Evolutionary conservation across 148 eudicot genomes (phyloP).

Genomic region (Simmondsia chinensis): DNA sequence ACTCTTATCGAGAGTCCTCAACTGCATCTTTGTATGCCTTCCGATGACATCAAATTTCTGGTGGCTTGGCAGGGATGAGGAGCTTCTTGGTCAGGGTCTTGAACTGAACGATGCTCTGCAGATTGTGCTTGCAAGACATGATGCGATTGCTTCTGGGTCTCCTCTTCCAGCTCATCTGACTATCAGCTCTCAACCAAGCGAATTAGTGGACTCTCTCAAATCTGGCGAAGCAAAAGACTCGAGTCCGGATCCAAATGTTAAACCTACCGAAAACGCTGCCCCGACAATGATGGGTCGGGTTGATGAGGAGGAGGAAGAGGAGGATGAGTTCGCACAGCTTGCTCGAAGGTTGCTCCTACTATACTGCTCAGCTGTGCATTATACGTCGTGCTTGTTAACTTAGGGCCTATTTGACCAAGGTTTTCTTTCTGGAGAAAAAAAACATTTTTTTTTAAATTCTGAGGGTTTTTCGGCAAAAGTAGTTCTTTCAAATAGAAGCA

Average conservation of each 20-base stretch:
- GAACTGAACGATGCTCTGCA: conserved; percentile 81
- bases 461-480: too few relatives aligned
- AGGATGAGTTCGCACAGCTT: conserved; percentile 70
- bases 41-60: not conserved
- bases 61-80: conserved; percentile 60
- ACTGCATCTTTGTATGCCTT: not conserved
- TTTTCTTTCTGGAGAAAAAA: too few relatives aligned
- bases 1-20: too few relatives aligned
- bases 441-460: too few relatives aligned
- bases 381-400: too few relatives aligned
- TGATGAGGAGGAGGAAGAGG: conserved; percentile 82
- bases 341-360: conserved; percentile 58
- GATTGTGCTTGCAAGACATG: conserved; percentile 70
- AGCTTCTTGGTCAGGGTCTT: conserved; percentile 75
- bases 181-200: conserved; percentile 11
- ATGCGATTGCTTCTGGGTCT: conserved; percentile 74
- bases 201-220: conserved; percentile 17
- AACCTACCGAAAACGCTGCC: conserved; percentile 27
- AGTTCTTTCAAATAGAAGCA: too few relatives aligned
- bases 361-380: not conserved
- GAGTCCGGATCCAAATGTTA: conserved; percentile 13
- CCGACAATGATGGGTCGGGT: conserved; percentile 14
- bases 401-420: too few relatives aligned
- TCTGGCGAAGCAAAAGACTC: conserved; percentile 20
- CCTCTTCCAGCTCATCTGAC: conserved; percentile 42